These are phyloP conservation scores for Plasmodium gallinaceum DNA, from an alignment of 169 alveolate species.

Conservation along the genomic window DNA sequence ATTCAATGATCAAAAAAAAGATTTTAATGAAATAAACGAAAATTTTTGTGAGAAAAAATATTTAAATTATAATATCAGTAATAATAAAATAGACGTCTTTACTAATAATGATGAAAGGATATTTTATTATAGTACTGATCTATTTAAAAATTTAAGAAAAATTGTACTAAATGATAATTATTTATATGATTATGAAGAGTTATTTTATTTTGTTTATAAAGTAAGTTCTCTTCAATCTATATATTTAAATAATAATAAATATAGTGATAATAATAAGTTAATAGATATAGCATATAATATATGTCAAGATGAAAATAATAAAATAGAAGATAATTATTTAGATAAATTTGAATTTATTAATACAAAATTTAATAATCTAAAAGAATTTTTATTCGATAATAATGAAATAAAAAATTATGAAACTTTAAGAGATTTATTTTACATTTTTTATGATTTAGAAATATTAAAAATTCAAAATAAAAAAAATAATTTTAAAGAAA, in stretches of 20 bases:
- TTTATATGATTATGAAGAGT: conserved; percentile 62
- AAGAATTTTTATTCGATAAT: conserved; percentile 62
- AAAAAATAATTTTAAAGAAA: conserved; percentile 17
- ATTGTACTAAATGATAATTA: conserved; percentile 70
- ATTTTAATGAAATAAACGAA: neutral
- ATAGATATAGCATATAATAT: conserved; percentile 27
- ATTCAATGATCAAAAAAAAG: too few species aligned
- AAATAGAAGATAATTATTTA: neutral
- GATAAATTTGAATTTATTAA: conserved; percentile 39
- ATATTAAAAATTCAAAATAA: conserved; percentile 50
- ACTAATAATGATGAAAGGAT: neutral
- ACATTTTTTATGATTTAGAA: conserved; percentile 56
- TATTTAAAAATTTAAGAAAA: conserved; percentile 33
- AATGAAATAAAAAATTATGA: conserved; percentile 49
- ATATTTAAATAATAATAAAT: conserved; percentile 55
- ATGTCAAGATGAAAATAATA: conserved; percentile 8
- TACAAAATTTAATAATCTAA: conserved; percentile 44
- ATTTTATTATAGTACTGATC: neutral
- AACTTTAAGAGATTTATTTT: conserved; percentile 68
- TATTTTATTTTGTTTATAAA: conserved; percentile 31
- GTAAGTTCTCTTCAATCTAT: conserved; percentile 31
- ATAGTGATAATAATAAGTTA: conserved; percentile 28
- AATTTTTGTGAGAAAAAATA: neutral
- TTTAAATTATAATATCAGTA: too few species aligned
- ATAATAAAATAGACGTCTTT: too few species aligned